Evolutionary conservation across 1,284 basidiomycete genomes (phyloP), one percentile per base, ranked within the genome.

Genomic region (Ustanciosporium gigantosporum): DNA sequence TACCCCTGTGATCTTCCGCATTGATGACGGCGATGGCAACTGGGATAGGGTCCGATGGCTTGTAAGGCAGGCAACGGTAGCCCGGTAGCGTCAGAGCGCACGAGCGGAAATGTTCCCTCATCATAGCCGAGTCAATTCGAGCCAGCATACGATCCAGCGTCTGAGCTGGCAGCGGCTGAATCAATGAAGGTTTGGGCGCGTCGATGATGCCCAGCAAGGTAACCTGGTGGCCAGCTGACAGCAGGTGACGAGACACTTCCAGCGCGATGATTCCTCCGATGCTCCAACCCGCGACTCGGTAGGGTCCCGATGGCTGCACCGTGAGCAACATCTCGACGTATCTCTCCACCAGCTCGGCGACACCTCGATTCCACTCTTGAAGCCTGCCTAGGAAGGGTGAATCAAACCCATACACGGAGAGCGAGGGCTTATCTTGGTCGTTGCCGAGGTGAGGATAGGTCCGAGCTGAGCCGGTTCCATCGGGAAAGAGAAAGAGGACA

Each of bases 231-330:
- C 56, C 61, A 17, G 35, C 31, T 11, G 46, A 55, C 8, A 59
- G 49, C 2, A 65, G 50, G 2, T 41, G 50, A 5, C 55, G 49
- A 5, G 48, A 46, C 5, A 59, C 50, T 39, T 65, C 50, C 8
- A 65, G 44, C 0, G 56, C 61, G 36, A 65, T 43, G 20, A 65
- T 25, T n/a, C 61, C 61, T 38, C 61, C 61, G 25, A 65, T 65
- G 44, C 61, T 65, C 61, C 61, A 65, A 11, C 61, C 61, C 8
- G 42, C 61, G 2, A 65, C 41, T 24, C 40, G 42, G 39, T 53
- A 59, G 7, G 61, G 61, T 19, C 50, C 56, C 20, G 20, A 37
- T 5, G 34, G 31, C 32, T 59, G 61, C 2, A 51, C 49, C 4
- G 27, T 29, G 41, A 35, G 17, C 13, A 65, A 46, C 34, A 53